These are phyloP conservation scores for Geosmithia flava DNA, from an alignment of 2,329 filamentous ascomycete species.

Conservation along the genomic window DNA sequence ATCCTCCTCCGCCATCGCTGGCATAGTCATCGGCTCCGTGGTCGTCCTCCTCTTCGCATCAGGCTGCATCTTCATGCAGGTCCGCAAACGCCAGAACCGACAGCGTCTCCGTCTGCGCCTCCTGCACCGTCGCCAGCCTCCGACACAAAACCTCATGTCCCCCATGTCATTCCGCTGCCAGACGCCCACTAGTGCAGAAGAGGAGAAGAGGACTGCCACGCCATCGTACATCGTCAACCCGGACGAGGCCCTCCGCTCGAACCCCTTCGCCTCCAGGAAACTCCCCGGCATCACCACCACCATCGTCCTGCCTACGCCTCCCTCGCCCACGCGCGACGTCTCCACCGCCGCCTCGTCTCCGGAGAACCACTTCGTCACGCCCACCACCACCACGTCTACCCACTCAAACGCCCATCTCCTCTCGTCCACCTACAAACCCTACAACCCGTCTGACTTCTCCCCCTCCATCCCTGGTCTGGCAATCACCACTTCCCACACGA, in stretches of 20 bases:
- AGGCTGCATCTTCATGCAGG: constrained; percentile 29
- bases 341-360: neutral
- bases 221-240: constrained; percentile 3
- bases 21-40: constrained; percentile 26
- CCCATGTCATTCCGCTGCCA: constrained; percentile 40
- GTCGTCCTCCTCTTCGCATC: constrained; percentile 22
- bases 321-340: neutral
- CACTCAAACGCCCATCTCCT: constrained; percentile 22
- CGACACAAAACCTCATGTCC: constrained; percentile 15
- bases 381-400: constrained; percentile 18
- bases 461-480: constrained; percentile 8
- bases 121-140: neutral
- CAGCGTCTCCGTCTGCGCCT: neutral
- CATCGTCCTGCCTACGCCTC: constrained; percentile 3
- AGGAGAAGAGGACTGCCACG: constrained; percentile 8
- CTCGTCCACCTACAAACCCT: constrained; percentile 8
- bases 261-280: constrained; percentile 2
- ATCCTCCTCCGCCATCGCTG: constrained; percentile 26
- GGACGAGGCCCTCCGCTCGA: constrained; percentile 5
- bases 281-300: constrained; percentile 7
- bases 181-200: constrained; percentile 11
- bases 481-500: constrained; percentile 4
- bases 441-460: constrained; percentile 14
- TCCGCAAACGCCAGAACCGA: constrained; percentile 29
- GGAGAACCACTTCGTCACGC: constrained; percentile 12